Base-by-base conservation (phyloP, 225 moss, liverwort and hornwort species). In the Neckera pumila region DNA sequence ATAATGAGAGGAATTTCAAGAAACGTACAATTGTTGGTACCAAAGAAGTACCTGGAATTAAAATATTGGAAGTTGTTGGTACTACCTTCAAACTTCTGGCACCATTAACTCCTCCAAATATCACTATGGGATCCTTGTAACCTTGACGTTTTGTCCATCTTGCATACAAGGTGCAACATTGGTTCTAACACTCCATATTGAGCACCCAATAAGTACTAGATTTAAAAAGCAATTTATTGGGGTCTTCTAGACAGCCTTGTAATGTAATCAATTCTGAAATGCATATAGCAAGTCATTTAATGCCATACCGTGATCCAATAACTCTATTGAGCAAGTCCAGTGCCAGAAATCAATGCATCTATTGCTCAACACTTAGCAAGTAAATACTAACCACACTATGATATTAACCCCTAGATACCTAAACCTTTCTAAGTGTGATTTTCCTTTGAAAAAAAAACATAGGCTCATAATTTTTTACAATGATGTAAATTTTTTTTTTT, bases 351-450 rank as follows among this genome's bases (percentile, higher is more conserved):
- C 11, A 30, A 28, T 73, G 30, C 28, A 73, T 45, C 1, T 43
- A 2, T 17, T 1, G 0, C 6, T 73, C 0, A 1, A 0, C 11
- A 73, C 17, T 43, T 6, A 47, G 0, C 28, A 45, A 73, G 16
- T 45, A 73, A 45, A 45, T 17, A 45, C 10, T 28, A 45, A 45
- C 17, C 1, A 45, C 5, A 10, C 1, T 33, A 2, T 66, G 20
- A 27, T 42, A 16, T 9, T 47, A 47, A 47, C 47, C 9, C 47
- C 47, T 47, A 47, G 10, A 10, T 47, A 10, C 47, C 47, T 47
- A 47, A 47, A 10, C 9, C 47, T 47, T 47, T 47, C 47, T 10
- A 47, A 47, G 47, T 47, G 47, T 47, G 47, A 8, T 47, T 47
- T 47, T 47, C 9, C 47, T 47, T 47, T 8, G 10, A 47, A 47